These are phyloP conservation scores for Russula sp. DNA, from an alignment of 768 basidiomycete genomes.

Conservation along the genomic window DNA sequence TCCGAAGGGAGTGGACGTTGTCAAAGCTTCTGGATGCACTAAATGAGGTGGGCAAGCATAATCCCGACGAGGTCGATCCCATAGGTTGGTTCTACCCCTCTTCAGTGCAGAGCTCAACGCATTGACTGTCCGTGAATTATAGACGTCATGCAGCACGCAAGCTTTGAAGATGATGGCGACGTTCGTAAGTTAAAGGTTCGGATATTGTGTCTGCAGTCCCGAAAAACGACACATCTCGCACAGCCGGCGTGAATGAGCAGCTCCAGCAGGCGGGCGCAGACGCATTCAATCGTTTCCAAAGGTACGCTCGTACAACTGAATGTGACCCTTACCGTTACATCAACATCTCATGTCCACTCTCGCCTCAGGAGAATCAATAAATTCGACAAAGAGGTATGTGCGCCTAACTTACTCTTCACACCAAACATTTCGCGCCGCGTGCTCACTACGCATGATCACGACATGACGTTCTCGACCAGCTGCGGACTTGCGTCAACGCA, in stretches of 20 bases:
- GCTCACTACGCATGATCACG: neutral
- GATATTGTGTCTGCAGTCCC: neutral
- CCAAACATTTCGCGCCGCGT: constrained; percentile 3
- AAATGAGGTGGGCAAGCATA: constrained; percentile 37
- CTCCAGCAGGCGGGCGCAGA: constrained; percentile 60
- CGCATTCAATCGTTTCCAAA: constrained; percentile 54
- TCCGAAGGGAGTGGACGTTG: constrained; percentile 38
- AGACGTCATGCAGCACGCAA: constrained; percentile 35
- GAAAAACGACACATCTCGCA: neutral
- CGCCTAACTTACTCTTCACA: constrained; percentile 2
- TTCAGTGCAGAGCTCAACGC: neutral
- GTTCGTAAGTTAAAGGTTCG: constrained; percentile 46
- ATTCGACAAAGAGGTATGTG: constrained; percentile 55
- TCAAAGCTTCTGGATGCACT: constrained; percentile 42
- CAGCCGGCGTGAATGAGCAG: constrained; percentile 63
- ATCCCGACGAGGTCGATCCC: constrained; percentile 29
- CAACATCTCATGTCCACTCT: constrained; percentile 3
- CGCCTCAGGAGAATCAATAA: constrained; percentile 46
- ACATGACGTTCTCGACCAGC: constrained; percentile 31
- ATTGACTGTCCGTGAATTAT: neutral
- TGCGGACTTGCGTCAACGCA: constrained; percentile 73
- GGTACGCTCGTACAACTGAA: constrained; percentile 31
- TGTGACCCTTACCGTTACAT: neutral
- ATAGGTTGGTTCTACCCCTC: constrained; percentile 19
- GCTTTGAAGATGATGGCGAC: constrained; percentile 58